phyloP scores from a whole-genome alignment of 2,329 filamentous ascomycete species.

The Onygenales sp. region DNA sequence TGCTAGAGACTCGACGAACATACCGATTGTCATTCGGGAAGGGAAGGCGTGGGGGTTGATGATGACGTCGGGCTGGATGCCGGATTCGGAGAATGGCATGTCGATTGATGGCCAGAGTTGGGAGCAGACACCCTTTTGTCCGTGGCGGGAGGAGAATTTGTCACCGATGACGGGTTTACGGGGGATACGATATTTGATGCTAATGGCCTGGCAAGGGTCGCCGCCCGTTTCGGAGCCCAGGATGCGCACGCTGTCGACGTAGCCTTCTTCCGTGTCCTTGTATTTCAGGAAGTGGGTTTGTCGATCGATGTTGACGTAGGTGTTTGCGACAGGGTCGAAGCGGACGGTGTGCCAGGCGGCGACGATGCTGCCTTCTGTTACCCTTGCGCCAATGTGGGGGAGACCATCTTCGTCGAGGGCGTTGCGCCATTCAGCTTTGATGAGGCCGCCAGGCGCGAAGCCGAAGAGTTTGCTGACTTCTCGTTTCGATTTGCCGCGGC shows the following conservation, averaged over 20 bases:
- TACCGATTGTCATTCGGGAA: conserved; percentile 98
- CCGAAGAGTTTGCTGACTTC: conserved; percentile 78
- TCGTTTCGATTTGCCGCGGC: conserved; percentile 54
- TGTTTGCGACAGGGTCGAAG: conserved; percentile 59
- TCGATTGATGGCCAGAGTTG: conserved; percentile 91
- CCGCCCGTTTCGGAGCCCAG: conserved; percentile 76
- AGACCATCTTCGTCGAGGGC: conserved; percentile 82
- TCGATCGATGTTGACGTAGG: conserved; percentile 76
- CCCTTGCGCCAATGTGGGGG: conserved; percentile 65
- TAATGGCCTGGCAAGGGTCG: conserved; percentile 78
- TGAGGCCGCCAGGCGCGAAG: conserved; percentile 67
- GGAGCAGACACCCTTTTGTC: conserved; percentile 93
- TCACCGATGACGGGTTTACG: conserved; percentile 89
- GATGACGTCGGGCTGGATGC: conserved; percentile 94
- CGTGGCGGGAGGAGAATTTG: conserved; percentile 98
- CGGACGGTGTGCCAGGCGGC: conserved; percentile 86
- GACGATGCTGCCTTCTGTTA: conserved; percentile 73
- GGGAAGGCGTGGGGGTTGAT: conserved; percentile 99
- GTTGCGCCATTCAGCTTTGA: conserved; percentile 60
- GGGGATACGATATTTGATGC: conserved; percentile 86
- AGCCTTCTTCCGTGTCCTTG: conserved; percentile 82
- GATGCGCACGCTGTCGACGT: conserved; percentile 84
- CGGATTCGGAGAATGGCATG: conserved; percentile 94
- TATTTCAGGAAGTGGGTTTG: conserved; percentile 85
- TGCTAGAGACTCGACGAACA: conserved; percentile 95